These are phyloP conservation scores for Mortierella sp. DNA, from an alignment of 371 early-diverging fungal genomes.

Conservation along the genomic window DNA sequence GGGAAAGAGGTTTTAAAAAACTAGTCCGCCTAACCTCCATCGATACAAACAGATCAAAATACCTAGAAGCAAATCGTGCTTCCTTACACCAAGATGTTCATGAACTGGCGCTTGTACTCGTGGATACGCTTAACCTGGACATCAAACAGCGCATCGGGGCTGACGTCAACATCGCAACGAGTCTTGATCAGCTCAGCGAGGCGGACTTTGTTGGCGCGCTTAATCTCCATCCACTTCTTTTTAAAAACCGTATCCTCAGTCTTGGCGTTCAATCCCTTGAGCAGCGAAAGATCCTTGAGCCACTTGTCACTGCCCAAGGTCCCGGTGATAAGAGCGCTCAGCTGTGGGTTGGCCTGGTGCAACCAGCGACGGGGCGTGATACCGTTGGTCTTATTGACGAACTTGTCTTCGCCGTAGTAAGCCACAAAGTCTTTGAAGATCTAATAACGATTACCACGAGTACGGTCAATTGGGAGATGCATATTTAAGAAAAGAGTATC, in stretches of 20 bases:
- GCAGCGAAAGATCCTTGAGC: constrained; percentile 76
- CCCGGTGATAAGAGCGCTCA: constrained; percentile 81
- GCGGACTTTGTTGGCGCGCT: constrained; percentile 87
- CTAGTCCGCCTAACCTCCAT: too few species aligned
- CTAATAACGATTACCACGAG: too few species aligned
- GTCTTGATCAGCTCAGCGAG: constrained; percentile 82
- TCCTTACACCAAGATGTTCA: constrained; percentile 84
- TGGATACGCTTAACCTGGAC: constrained; percentile 96
- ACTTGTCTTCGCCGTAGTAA: constrained; percentile 85
- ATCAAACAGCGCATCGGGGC: constrained; percentile 89
- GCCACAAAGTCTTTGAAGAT: constrained; percentile 90
- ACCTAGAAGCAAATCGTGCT: not conserved
- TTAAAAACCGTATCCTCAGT: constrained; percentile 78
- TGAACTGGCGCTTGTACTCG: constrained; percentile 97
- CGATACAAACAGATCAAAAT: too few species aligned
- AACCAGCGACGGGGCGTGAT: constrained; percentile 94
- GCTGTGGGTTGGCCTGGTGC: constrained; percentile 90
- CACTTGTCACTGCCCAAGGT: constrained; percentile 78
- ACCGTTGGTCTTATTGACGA: constrained; percentile 94
- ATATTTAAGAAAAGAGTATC: too few species aligned
- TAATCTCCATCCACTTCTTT: constrained; percentile 85
- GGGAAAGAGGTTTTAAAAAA: too few species aligned
- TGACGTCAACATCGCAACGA: constrained; percentile 74
- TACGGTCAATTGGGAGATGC: too few species aligned
- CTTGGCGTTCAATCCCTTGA: constrained; percentile 68